Conservation (phyloP, 129 eudicot genomes). For the Tanacetum coccineum region DNA sequence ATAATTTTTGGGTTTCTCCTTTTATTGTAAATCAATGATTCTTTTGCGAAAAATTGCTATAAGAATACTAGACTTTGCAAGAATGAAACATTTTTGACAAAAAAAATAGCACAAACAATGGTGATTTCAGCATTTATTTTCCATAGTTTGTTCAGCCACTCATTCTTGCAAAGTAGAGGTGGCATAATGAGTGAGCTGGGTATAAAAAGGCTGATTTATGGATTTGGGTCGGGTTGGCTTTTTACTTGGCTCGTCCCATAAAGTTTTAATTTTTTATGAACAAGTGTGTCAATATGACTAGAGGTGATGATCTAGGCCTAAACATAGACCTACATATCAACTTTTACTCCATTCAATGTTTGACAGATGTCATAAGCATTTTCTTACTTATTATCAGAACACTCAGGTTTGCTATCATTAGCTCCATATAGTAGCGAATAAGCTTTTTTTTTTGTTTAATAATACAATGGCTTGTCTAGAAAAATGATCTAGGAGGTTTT, state of each 20-base stretch:
- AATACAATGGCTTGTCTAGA: no score
- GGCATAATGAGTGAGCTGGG: neutral
- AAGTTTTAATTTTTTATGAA: no score
- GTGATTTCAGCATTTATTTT: neutral
- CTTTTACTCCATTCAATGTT: no score
- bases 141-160: neutral
- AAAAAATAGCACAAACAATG: neutral
- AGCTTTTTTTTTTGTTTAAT: no score
- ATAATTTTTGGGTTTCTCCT: neutral
- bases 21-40: neutral
- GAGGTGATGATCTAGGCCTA: no score
- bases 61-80: neutral
- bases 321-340: no score
- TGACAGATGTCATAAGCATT: no score
- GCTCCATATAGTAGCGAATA: no score
- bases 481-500: no score
- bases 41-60: neutral
- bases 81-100: slow-evolving; percentile 14
- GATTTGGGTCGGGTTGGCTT: neutral
- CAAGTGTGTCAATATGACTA: no score
- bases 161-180: slow-evolving; percentile 4
- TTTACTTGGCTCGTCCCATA: neutral
- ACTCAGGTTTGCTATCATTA: no score
- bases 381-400: no score
- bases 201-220: neutral